A percentile compares a stretch with the other conserved stretches of the same genome.
These are phyloP conservation scores for Flaveria floridana DNA, from an alignment of 140 eudicot species.

Conservation along the genomic window DNA sequence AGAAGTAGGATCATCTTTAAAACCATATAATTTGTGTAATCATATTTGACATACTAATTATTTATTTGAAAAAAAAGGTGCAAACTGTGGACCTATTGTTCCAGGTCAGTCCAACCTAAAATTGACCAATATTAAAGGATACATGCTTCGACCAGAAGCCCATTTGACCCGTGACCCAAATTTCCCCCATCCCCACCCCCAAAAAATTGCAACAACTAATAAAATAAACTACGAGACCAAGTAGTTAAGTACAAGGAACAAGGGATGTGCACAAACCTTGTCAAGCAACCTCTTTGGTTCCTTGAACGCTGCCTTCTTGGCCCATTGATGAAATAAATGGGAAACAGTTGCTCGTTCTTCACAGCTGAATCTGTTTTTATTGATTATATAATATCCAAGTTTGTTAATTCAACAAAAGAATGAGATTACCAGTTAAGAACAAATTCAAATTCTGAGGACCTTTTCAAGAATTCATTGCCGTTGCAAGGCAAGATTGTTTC, in stretches of 20 bases:
- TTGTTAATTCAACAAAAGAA: constrained; percentile 5
- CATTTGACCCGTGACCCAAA: background rate
- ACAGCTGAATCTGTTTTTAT: constrained; percentile 53
- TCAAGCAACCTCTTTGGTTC: constrained; percentile 87
- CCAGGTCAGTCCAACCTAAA: background rate
- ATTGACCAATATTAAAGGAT: background rate
- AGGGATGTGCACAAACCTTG: constrained; percentile 53
- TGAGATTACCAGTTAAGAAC: constrained; percentile 13
- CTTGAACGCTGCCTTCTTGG: constrained; percentile 88
- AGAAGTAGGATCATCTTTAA: no score
- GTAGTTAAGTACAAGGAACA: background rate
- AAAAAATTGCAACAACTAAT: background rate
- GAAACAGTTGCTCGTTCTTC: constrained; percentile 87
- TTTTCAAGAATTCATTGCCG: constrained; percentile 63
- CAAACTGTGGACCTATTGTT: background rate
- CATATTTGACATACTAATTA: background rate
- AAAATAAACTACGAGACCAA: background rate
- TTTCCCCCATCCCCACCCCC: background rate
- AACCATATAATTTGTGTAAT: background rate
- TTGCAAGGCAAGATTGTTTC: constrained; percentile 51
- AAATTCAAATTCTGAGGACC: constrained; percentile 42
- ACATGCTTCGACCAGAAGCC: background rate
- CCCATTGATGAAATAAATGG: constrained; percentile 89
- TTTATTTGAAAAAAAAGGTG: background rate
- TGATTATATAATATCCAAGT: constrained; percentile 19